Base-by-base conservation (phyloP, 768 basidiomycete genomes). In the Neoboletus subvelutipes region DNA sequence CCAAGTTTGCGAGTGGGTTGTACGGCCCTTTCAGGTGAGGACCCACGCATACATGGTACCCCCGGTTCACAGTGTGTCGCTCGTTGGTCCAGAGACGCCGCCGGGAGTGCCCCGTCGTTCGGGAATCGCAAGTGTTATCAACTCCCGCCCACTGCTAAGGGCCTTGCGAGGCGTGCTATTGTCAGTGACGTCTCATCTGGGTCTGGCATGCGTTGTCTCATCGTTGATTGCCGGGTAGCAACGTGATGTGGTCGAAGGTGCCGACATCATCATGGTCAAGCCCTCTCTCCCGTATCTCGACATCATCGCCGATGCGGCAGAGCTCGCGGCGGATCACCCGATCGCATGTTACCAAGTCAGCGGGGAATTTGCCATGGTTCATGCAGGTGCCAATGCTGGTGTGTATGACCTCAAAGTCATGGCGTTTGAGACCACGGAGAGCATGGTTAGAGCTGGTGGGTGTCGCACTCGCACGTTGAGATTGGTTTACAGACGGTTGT, bases 231-330 rank as follows among this genome's bases (percentile, higher is more conserved):
- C 28, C 45, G 31, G 54, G 39, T 66, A 98, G 95, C 78, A 85
- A 79, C 90, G 97, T 37, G 97, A 99, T 71, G 79, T 83, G 0
- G 75, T 68, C 10, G 97, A 98, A 77, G 97, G 97, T 20, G 97
- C 97, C 18, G 97, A 99, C 69, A 92, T 99, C 67, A 86, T 99
- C 70, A 98, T 99, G 95, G 94, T 99, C 70, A 99, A 99, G 70
- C 97, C 97, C 20, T 83, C 94, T 0, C 74, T 98, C 58, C 95
- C 97, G 0, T 98, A 98, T 76, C 90, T 98, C 50, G 97, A 99
- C 74, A 88, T 98, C 74, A 90, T 99, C 63, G 82, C 90, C 33
- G 93, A 97, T 67, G 93, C 92, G 17, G 83, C 87, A 4, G 74
- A 85, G 62, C 80, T 97, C 42, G 87, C 91, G 6, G 84, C 84